These are phyloP conservation scores for Coemansia sp. DNA, from an alignment of 192 early-diverging fungal genomes.

Conservation along the genomic window DNA sequence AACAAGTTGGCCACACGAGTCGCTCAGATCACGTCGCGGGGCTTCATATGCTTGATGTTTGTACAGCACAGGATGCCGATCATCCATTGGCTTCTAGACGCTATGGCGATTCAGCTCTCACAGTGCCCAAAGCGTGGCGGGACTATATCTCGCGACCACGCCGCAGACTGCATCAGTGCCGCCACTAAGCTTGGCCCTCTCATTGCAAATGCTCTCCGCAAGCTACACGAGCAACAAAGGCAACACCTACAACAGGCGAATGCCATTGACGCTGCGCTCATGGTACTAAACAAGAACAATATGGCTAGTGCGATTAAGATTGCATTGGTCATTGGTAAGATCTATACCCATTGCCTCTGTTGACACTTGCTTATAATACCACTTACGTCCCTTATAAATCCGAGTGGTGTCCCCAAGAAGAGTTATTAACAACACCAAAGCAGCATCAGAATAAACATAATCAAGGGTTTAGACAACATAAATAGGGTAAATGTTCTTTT, in stretches of 20 bases:
- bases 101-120: not conserved
- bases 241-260: not conserved
- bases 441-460: too few relatives aligned
- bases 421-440: too few relatives aligned
- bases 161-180: not conserved
- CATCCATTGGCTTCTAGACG: slow-evolving; percentile 6
- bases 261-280: not conserved
- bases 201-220: not conserved
- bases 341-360: not conserved
- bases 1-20: not conserved
- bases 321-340: not conserved
- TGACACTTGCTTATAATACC: too few relatives aligned
- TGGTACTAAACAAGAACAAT: not conserved
- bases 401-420: too few relatives aligned
- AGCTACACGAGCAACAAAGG: not conserved
- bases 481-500: too few relatives aligned
- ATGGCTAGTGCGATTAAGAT: not conserved
- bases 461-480: too few relatives aligned
- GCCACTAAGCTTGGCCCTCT: not conserved
- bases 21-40: not conserved
- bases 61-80: slow-evolving; percentile 1
- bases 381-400: too few relatives aligned
- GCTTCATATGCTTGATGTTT: not conserved
- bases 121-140: not conserved
- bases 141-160: not conserved